Percentiles rank a stretch among this genome's conserved stretches.
These are phyloP conservation scores for Pseudomicrostroma phylloplanum DNA, from an alignment of 1,284 basidiomycete genomes.

Conservation along the genomic window DNA sequence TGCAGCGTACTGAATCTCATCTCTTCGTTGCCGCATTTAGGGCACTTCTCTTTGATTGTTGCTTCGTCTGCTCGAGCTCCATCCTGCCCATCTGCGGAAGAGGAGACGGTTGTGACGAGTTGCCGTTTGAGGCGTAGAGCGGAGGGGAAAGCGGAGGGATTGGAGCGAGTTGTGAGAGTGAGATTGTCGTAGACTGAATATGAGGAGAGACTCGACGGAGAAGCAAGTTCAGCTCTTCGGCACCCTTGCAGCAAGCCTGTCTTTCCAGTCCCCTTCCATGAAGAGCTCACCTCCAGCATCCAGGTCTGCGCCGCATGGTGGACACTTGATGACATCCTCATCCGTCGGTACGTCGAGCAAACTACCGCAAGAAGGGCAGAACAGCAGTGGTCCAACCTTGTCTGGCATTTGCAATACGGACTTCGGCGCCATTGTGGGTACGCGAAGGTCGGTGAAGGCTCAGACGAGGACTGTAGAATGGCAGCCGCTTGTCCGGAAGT, in stretches of 20 bases:
- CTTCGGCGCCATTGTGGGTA: neutral
- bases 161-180: slow-evolving; percentile 80
- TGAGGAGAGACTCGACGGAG: slow-evolving; percentile 2
- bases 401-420: neutral
- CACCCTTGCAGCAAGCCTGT: neutral
- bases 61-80: slow-evolving; percentile 21
- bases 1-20: slow-evolving; percentile 54
- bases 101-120: slow-evolving; percentile 59
- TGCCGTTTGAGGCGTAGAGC: slow-evolving; percentile 79
- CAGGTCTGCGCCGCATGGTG: slow-evolving; percentile 79
- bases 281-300: slow-evolving; percentile 54
- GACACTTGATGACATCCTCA: slow-evolving; percentile 70
- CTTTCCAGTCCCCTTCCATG: slow-evolving; percentile 46
- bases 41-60: slow-evolving; percentile 87
- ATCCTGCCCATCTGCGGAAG: slow-evolving; percentile 15
- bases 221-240: neutral
- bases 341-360: slow-evolving; percentile 77
- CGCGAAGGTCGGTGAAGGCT: no score
- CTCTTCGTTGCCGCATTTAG: slow-evolving; percentile 64
- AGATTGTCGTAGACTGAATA: slow-evolving; percentile 81
- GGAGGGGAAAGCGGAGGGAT: slow-evolving; percentile 89
- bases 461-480: no score
- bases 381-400: slow-evolving; percentile 1
- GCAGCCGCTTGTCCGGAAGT: no score
- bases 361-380: slow-evolving; percentile 4